Evolutionary conservation across 2,329 filamentous ascomycete genomes (phyloP), one percentile per base, ranked within the genome.

Genomic region (Fusarium albosuccineum): DNA sequence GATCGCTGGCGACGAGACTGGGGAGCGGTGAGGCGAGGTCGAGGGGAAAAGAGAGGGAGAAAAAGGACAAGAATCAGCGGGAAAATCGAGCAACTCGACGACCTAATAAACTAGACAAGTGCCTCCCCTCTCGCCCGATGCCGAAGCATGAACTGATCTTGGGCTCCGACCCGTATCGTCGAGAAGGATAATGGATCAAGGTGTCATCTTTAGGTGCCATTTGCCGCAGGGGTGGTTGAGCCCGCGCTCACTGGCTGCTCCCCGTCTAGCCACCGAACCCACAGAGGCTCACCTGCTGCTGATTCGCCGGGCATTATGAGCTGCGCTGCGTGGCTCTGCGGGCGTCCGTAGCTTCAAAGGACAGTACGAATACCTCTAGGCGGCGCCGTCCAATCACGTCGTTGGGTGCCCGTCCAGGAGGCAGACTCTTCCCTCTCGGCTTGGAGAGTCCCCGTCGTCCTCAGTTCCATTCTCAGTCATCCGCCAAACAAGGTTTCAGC

Each of bases 401-500:
- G 6, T 22, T 30, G 29, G 22, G 16, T 45, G 51, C 3, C 37
- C 46, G 34, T 45, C 64, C 42, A 40, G 64, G 60, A 9, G 46
- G 65, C 62, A 70, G 66, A 68, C 65, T 61, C 59, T 63, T 67
- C 64, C 22, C 62, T 67, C 68, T 66, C 57, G 52, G 60, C 62
- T 57, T 70, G 51, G 62, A 62, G 40, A 57, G 53, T 68, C 63
- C 66, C 70, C 68, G 57, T 70, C 68, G 64, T 62, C 52, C 52
- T 41, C 34, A 42, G 36, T 56, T 50, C 30, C 64, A 22, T 44
- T 53, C 50, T 66, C 67, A 67, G 59, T 69, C 51, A 46, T 64
- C 45, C 39, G 64, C 52, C 64, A 72, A 73, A 62, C 72, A 73
- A 71, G 68, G 63, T 70, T 63, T 60, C 63, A 69, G 49, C 60